Evolutionary conservation across 495 filamentous ascomycete genomes (phyloP), one percentile per base, ranked within the genome.

Genomic region (Thermochaetoides thermophila): DNA sequence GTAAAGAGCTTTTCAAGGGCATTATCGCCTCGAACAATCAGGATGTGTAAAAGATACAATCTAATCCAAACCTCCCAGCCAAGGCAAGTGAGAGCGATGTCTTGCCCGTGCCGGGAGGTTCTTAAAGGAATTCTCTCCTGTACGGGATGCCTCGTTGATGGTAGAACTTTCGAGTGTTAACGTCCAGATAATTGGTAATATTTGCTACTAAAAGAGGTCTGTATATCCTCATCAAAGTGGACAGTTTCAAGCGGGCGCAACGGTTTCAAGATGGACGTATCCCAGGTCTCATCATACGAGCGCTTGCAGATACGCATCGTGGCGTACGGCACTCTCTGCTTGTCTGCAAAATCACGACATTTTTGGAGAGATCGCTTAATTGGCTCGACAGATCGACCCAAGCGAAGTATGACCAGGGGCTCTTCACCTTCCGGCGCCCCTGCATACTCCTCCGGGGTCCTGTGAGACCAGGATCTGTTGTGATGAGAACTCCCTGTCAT

Each of bases 151-250:
- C 73, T 19, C 73, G 68, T n/a, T 63, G 52, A 17, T 72, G 66
- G 49, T 87, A 89, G 64, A 77, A 82, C 28, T 65, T 59, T 25
- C 71, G 63, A 6, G 76, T 84, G 7, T 64, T 56, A 0, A 76
- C 74, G 37, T 84, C 74, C 5, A 92, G 61, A 44, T 87, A 92
- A 39, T 84, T 80, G 37, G 73, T 73, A 42, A 89, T 78, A 48
- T 94, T 84, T 19, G 59, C 48, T 4, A 91, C 54, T 17, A 92
- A 66, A n/a, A 7, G 57, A 64, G 5, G 64, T 49, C 55, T 92
- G 92, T 46, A 76, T 62, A 6, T 54, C 40, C 29, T 64, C 59
- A 37, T 64, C 60, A 35, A 68, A 60, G 19, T 63, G 56, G 9
- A 68, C 55, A 5, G 63, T 65, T 17, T 61, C 55, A 2, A 68